Percentiles rank a stretch among this genome's conserved stretches.
phyloP scores from a whole-genome alignment of 495 filamentous ascomycete genomes.

The Friedmanniomyces simplex region DNA sequence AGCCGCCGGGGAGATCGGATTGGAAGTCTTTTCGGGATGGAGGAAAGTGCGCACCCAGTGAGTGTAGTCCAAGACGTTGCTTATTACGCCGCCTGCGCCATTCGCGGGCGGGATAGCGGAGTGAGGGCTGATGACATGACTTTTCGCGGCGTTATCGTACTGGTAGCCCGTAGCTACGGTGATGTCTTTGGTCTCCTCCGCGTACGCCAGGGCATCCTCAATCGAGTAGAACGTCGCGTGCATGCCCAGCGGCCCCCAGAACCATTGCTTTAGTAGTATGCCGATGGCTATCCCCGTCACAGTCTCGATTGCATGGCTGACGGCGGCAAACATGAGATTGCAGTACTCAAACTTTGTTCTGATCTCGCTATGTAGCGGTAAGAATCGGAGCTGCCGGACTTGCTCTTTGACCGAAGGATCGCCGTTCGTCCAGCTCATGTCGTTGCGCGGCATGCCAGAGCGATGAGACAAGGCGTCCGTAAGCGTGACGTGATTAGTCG shows the following conservation, averaged over 20 bases:
- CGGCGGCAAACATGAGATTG: slow-evolving; percentile 43
- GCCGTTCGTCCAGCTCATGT: slow-evolving; percentile 36
- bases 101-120: background rate
- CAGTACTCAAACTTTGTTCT: slow-evolving; percentile 37
- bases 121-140: background rate
- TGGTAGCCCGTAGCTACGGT: background rate
- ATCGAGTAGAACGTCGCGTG: background rate
- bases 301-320: slow-evolving; percentile 36
- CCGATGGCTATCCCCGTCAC: slow-evolving; percentile 37
- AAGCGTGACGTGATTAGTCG: slow-evolving; percentile 27
- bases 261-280: slow-evolving; percentile 27
- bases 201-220: too few relatives aligned
- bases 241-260: slow-evolving; percentile 7
- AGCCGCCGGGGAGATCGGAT: background rate
- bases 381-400: slow-evolving; percentile 38
- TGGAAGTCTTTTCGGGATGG: background rate
- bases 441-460: slow-evolving; percentile 16
- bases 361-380: slow-evolving; percentile 32
- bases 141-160: background rate
- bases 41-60: background rate
- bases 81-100: background rate
- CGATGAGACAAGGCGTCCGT: slow-evolving; percentile 15
- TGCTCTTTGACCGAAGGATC: background rate
- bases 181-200: background rate
- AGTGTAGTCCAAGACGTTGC: background rate